phyloP scores from a whole-genome alignment of 2,329 filamentous ascomycete species.

The Epichloe scottii region DNA sequence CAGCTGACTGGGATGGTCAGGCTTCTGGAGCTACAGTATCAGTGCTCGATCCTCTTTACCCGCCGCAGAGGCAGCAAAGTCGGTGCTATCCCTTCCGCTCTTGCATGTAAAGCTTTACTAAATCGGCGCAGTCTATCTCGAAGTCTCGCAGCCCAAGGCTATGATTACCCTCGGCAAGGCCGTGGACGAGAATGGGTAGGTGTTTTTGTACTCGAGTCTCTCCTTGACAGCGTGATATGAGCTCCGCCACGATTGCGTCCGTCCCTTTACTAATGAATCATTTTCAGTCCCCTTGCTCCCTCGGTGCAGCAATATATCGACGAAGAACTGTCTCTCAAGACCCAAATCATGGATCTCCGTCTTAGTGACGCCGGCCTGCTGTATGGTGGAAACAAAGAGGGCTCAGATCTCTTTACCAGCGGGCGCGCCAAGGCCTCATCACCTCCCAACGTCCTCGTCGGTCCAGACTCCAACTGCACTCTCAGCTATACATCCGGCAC shows the following conservation, averaged over 20 bases:
- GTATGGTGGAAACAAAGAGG: slow-evolving; percentile 52
- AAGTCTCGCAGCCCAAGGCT: slow-evolving; percentile 62
- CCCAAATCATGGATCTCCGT: slow-evolving; percentile 60
- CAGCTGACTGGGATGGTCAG: slow-evolving; percentile 11
- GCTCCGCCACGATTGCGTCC: too few relatives aligned
- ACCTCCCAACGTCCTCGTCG: slow-evolving; percentile 62
- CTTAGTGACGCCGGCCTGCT: slow-evolving; percentile 61
- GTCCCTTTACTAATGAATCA: too few relatives aligned
- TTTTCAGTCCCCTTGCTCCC: slow-evolving; percentile 32
- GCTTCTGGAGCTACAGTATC: slow-evolving; percentile 49
- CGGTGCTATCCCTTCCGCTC: not conserved
- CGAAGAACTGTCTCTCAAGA: slow-evolving; percentile 58
- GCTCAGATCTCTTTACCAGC: slow-evolving; percentile 51
- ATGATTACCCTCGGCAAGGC: slow-evolving; percentile 58
- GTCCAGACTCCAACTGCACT: slow-evolving; percentile 72
- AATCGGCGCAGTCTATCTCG: slow-evolving; percentile 46
- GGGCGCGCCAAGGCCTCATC: slow-evolving; percentile 37
- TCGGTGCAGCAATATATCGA: slow-evolving; percentile 53
- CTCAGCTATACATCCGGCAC: slow-evolving; percentile 62
- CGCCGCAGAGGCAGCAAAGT: slow-evolving; percentile 15
- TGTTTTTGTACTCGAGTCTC: too few relatives aligned
- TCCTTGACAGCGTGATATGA: too few relatives aligned
- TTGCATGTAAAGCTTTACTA: not conserved
- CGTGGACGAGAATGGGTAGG: slow-evolving; percentile 26
- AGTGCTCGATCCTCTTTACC: slow-evolving; percentile 55